These are phyloP conservation scores for Clonostachys rhizophaga DNA, from an alignment of 2,329 filamentous ascomycete genomes.

Conservation along the genomic window DNA sequence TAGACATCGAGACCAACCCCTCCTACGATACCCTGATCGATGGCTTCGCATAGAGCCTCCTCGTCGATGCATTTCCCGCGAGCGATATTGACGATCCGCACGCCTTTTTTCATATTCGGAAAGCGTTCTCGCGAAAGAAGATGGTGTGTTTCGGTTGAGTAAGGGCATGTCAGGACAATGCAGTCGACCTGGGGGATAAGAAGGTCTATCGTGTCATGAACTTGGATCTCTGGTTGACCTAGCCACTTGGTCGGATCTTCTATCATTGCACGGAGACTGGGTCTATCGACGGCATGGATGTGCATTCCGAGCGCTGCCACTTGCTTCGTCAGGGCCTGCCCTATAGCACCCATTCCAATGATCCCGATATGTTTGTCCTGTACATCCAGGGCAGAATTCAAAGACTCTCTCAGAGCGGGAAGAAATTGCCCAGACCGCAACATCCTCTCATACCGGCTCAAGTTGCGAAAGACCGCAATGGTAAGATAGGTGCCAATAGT, in stretches of 20 bases:
- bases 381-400: slow-evolving; percentile 28
- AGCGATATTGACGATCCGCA: slow-evolving; percentile 10
- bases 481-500: slow-evolving; percentile 33
- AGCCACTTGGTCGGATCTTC: no score
- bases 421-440: neutral
- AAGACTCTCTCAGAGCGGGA: slow-evolving; percentile 1
- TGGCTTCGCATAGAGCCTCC: slow-evolving; percentile 6
- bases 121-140: slow-evolving; percentile 4
- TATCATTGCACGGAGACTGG: neutral
- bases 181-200: slow-evolving; percentile 31
- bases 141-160: slow-evolving; percentile 9
- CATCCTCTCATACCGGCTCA: slow-evolving; percentile 27
- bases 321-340: slow-evolving; percentile 8
- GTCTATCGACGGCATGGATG: slow-evolving; percentile 29
- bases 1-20: slow-evolving; percentile 9
- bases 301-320: slow-evolving; percentile 30
- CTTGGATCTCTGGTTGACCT: slow-evolving; percentile 22
- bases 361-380: slow-evolving; percentile 33
- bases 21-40: slow-evolving; percentile 5
- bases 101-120: slow-evolving; percentile 5
- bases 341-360: slow-evolving; percentile 37
- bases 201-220: slow-evolving; percentile 21
- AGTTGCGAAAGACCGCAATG: slow-evolving; percentile 33
- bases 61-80: slow-evolving; percentile 6
- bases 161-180: slow-evolving; percentile 16